Percentiles rank a stretch among this genome's conserved stretches.
Conservation (phyloP, 805 yeast species). For the Crinitomyces ghanaensis region DNA sequence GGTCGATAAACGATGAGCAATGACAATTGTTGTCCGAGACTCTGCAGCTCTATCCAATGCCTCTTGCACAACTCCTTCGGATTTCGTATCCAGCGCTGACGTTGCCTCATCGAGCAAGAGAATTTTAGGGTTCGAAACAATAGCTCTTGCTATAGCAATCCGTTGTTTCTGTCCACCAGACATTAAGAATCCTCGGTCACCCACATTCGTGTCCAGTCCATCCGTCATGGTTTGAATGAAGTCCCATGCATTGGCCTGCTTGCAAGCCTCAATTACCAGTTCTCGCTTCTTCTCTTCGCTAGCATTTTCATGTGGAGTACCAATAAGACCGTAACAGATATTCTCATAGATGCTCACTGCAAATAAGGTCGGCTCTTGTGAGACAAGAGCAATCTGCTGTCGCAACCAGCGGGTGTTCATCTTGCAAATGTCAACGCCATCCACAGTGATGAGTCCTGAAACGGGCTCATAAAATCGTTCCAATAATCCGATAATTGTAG, state of each 20-base stretch:
- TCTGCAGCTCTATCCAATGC: conserved; percentile 28
- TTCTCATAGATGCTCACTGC: conserved; percentile 82
- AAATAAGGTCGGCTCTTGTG: conserved; percentile 92
- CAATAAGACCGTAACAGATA: conserved; percentile 70
- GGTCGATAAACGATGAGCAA: conserved; percentile 48
- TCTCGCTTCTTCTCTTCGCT: conserved; percentile 28
- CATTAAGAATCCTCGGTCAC: conserved; percentile 43
- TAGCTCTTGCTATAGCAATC: conserved; percentile 53
- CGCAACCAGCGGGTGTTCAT: conserved; percentile 69
- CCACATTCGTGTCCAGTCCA: conserved; percentile 66
- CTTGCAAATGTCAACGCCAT: conserved; percentile 70
- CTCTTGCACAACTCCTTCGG: conserved; percentile 32
- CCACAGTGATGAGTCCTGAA: conserved; percentile 63
- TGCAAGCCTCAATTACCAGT: conserved; percentile 27
- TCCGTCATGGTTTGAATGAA: conserved; percentile 53
- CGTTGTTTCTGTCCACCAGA: conserved; percentile 62
- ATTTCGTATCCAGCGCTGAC: conserved; percentile 39
- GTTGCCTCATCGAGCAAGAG: conserved; percentile 51
- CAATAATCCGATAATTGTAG: conserved; percentile 72
- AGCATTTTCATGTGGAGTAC: conserved; percentile 52
- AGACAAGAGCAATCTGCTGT: conserved; percentile 72
- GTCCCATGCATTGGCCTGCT: conserved; percentile 30
- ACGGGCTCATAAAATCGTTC: conserved; percentile 81
- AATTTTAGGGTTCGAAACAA: conserved; percentile 45
- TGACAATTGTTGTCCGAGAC: conserved; percentile 40